Base-by-base conservation (phyloP, 495 filamentous ascomycete species). In the Penicillium manginii region DNA sequence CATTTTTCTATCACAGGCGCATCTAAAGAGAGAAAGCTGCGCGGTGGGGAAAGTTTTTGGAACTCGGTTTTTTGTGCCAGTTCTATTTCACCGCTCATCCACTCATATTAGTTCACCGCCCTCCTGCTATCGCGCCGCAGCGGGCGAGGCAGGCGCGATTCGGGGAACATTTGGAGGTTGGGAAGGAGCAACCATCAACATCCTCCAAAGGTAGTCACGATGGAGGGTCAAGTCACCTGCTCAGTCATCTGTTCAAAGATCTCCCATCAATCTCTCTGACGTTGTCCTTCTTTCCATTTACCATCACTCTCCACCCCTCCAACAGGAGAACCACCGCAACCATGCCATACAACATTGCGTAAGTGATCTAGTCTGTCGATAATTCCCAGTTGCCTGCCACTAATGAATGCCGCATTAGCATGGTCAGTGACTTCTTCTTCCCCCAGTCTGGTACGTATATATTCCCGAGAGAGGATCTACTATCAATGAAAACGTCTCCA, bases 391-490 rank as follows among this genome's bases (percentile, higher is more conserved):
- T 17, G 23, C 17, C 17, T 42, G 60, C 50, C 55, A 49, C 58
- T 47, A 40, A 35, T 3, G 31, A 15, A 26, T 32, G 7, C n/a
- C 7, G 2, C 50, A 45, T 14, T 65, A 89, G 86, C 47, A 98
- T 98, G 94, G 89, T 96, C 81, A 92, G 93, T 82, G 94, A 98
- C 79, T 97, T 93, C 84, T 98, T 98, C 84, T 98, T 93, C 67
- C 94, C 94, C 21, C 96, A 98, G 65, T 92, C 93, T 42, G 93
- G 86, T 85, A 70, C 52, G 73, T 63, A 21, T 43, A 17, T 19
- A 17, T 43, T 2, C 35, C 15, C 4, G 35, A n/a, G 4, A 7
- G 8, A 37, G 35, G 14, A 1, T 37, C 14, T 26, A 26, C 26
- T 26, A 26, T 29, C 26, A 23, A 37, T 2, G 7, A 37, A 15